phyloP scores from a whole-genome alignment of 73 alveolate species.

The Durusdinium trenchii region DNA sequence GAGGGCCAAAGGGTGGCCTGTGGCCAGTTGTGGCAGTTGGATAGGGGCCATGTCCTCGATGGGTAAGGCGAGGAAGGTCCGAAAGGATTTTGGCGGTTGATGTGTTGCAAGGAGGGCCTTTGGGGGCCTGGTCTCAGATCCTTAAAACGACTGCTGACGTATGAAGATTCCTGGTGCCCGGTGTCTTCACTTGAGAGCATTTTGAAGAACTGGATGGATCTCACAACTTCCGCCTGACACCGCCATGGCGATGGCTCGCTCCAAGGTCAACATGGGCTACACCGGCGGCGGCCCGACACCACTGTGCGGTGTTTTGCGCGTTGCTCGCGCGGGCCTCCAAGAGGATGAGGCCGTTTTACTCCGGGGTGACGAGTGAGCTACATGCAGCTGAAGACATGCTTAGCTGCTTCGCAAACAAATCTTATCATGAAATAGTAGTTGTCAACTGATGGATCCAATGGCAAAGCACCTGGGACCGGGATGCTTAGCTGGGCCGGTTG shows the following conservation, averaged over 20 bases:
- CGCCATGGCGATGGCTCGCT: neutral
- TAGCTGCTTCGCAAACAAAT: too few relatives aligned
- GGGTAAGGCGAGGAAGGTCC: neutral
- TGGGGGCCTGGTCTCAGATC: too few relatives aligned
- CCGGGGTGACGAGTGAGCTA: neutral
- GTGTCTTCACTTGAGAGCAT: too few relatives aligned
- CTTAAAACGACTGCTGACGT: too few relatives aligned
- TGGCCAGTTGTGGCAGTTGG: neutral
- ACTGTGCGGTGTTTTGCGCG: slow-evolving; percentile 62
- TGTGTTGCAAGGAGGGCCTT: neutral
- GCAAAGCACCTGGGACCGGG: neutral
- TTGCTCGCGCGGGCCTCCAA: slow-evolving; percentile 92
- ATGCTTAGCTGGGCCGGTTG: neutral
- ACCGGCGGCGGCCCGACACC: slow-evolving; percentile 91
- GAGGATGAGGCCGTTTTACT: slow-evolving; percentile 42
- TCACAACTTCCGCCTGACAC: too few relatives aligned
- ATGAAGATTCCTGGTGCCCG: too few relatives aligned
- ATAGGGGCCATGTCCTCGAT: neutral
- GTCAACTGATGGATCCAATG: neutral
- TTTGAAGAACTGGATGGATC: too few relatives aligned
- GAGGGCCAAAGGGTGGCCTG: too few relatives aligned
- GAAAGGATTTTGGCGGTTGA: neutral
- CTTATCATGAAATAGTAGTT: neutral
- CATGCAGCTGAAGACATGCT: too few relatives aligned
- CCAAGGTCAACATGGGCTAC: slow-evolving; percentile 85